A percentile compares a stretch with the other conserved stretches of the same genome.
These are phyloP conservation scores for Nemophila menziesii DNA, from an alignment of 257 asterid species.

Conservation along the genomic window DNA sequence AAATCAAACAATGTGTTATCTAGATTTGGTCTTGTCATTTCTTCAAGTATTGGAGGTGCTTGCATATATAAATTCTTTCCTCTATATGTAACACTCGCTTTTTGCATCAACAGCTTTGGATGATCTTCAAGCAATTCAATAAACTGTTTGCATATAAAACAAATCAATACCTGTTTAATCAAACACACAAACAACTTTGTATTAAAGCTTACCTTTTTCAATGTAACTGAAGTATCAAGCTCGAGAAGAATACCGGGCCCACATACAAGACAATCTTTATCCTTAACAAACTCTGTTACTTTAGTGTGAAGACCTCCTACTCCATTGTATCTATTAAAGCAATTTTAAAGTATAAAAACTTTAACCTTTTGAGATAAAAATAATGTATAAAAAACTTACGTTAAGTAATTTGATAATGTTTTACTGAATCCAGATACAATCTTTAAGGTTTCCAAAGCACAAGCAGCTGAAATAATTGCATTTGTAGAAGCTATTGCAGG, in stretches of 20 bases:
- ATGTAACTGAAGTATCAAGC: conserved; percentile 60
- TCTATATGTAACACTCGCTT: conserved; percentile 68
- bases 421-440: conserved; percentile 94
- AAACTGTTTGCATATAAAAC: conserved; percentile 47
- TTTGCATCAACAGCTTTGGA: conserved; percentile 53
- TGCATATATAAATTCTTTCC: conserved; percentile 86
- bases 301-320: conserved; percentile 91
- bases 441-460: conserved; percentile 96
- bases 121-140: conserved; percentile 73
- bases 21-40: conserved; percentile 77
- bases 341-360: no score
- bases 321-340: conserved; percentile 71
- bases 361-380: not conserved
- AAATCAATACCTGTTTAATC: conserved; percentile 2
- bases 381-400: conserved; percentile 34
- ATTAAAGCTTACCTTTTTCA: conserved; percentile 47
- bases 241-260: conserved; percentile 97
- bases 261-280: conserved; percentile 80
- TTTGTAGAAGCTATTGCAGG: conserved; percentile 98
- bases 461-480: conserved; percentile 92
- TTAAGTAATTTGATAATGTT: conserved; percentile 65
- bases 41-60: conserved; percentile 90
- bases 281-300: conserved; percentile 82
- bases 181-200: not conserved
- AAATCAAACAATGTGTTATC: conserved; percentile 58